Evolutionary conservation across 108 stramenopile species (phyloP).

Genomic region (Nitzschia palea): DNA sequence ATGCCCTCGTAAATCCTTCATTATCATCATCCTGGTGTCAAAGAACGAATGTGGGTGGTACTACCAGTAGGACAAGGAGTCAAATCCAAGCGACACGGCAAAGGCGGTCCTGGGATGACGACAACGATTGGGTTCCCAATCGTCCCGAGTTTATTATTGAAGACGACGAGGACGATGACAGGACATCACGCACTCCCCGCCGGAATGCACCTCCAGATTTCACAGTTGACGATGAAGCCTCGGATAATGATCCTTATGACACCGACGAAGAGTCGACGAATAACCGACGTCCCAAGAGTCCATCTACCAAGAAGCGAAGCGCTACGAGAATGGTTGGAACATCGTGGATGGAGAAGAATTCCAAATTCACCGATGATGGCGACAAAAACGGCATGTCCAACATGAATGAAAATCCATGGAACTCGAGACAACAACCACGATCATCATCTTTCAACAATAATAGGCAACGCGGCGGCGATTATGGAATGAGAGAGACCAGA

Average conservation of each 20-base stretch:
- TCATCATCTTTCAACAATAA: background rate
- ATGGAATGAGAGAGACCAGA: background rate
- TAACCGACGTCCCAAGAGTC: constrained; percentile 1
- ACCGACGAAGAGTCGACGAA: background rate
- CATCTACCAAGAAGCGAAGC: background rate
- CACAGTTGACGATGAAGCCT: background rate
- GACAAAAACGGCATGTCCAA: background rate
- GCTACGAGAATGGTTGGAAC: constrained; percentile 24
- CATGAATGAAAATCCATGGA: no score
- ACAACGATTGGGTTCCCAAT: background rate
- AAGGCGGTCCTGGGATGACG: no score
- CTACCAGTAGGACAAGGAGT: no score
- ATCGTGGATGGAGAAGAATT: constrained; percentile 39
- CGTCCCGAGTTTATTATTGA: constrained; percentile 27
- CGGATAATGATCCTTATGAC: background rate
- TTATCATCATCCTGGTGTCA: no score
- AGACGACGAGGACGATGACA: constrained; percentile 20
- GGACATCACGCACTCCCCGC: background rate
- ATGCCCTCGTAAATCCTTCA: no score
- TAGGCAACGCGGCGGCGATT: background rate
- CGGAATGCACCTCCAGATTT: background rate
- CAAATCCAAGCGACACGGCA: no score
- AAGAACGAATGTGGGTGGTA: no score
- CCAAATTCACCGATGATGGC: constrained; percentile 17
- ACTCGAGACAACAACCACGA: no score